Conservation (phyloP, 345 rosid species). For the Sisymbrium altissimum region DNA sequence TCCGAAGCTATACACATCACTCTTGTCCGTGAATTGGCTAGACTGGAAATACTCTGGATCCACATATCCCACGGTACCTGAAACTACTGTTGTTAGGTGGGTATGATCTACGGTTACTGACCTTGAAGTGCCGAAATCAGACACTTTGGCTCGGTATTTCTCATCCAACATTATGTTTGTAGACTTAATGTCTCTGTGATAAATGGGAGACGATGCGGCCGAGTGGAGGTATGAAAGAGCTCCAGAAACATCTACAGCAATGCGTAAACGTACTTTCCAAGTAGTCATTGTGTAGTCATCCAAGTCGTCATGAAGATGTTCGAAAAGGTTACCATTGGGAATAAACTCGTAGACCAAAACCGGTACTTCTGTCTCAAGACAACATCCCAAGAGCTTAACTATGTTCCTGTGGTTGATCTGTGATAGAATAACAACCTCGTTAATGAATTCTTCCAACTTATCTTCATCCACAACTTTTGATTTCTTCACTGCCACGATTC, state of each 20-base stretch:
- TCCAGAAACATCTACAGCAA: neutral
- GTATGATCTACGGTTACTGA: neutral
- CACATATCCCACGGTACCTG: too few species aligned
- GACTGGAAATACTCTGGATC: too few species aligned
- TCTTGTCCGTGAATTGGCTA: too few species aligned
- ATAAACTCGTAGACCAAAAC: neutral
- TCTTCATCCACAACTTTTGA: neutral
- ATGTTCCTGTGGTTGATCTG: neutral
- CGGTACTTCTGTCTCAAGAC: neutral
- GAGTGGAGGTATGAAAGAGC: neutral
- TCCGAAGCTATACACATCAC: too few species aligned
- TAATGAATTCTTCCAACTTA: neutral
- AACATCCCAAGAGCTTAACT: neutral
- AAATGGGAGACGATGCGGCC: neutral
- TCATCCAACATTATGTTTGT: too few species aligned
- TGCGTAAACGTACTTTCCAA: neutral
- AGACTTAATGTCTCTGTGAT: neutral
- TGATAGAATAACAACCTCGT: neutral
- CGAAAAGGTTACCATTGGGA: neutral
- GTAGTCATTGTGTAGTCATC: neutral
- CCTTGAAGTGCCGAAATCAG: neutral
- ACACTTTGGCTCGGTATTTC: neutral
- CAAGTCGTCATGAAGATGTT: neutral
- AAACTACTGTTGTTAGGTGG: too few species aligned
- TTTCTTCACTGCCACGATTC: neutral